Evolutionary conservation across 2,329 filamentous ascomycete species (phyloP), one percentile per base, ranked within the genome.

Genomic region (Talaromyces sp.): DNA sequence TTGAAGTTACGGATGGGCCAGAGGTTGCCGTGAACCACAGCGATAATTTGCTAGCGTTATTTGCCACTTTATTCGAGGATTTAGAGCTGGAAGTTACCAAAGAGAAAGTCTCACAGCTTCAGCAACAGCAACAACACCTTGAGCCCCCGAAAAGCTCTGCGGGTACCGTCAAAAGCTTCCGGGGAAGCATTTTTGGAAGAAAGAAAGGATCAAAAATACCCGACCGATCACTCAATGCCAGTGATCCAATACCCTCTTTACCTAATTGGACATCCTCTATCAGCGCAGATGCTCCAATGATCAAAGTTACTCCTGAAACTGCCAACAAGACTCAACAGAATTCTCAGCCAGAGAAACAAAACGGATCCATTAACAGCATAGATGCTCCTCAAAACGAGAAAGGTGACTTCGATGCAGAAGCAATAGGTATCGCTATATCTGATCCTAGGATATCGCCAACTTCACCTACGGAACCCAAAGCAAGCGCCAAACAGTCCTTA

Each of bases 1-100:
- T 95, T 3, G 94, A 98, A 77, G 81, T 95, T 17, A 81, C 92
- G 3, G 93, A 97, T 74, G 93, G 93, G 0, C 88, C 93, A 0
- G 89, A 92, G 65, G 87, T 89, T 65, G 94, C 95, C 19, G 91
- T 98, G 60, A 97, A 97, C 74, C 89, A 91, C 67, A 93, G 91
- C 74, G 88, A 92, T 69, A 93, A 97, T 76, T 83, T 99, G 45
- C 81, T 99, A 22, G 88, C 88, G 17, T 82, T 98, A 0, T 99
- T 95, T 74, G 86, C 88, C 2, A 85, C 91, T 68, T 82, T 99
- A 0, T 98, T 97, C 75, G 90, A 90, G 6, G 85, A 88, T 58
- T 79, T 86, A 10, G 79, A 82, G 68, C 77, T 77, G 56, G 75
- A 78, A 29, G 66, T 71, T 15, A 67, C 70, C 66, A 73, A 54